A percentile compares a stretch with the other conserved stretches of the same genome.
These are phyloP conservation scores for Cydonia oblonga DNA, from an alignment of 331 rosid genomes.

Conservation along the genomic window DNA sequence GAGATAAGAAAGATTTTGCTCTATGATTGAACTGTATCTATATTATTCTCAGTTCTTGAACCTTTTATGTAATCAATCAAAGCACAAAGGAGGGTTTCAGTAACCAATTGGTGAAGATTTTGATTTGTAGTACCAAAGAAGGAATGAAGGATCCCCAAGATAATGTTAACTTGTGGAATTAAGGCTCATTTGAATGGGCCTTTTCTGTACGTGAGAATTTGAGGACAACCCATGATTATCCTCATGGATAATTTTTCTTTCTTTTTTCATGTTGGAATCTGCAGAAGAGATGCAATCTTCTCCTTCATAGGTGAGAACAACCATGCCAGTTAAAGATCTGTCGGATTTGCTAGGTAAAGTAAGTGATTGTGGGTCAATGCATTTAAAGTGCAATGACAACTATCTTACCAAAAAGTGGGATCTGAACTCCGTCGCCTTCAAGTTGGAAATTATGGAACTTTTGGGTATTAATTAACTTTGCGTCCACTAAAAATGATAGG, in stretches of 20 bases:
- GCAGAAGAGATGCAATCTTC: background rate
- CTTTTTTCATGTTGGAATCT: background rate
- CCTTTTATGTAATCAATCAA: background rate
- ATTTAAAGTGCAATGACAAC: background rate
- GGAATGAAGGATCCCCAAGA: background rate
- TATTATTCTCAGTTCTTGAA: background rate
- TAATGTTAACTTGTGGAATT: background rate
- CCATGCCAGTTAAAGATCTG: background rate
- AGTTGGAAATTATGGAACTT: background rate
- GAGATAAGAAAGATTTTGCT: background rate
- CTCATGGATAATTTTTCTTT: background rate
- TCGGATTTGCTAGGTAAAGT: too few species aligned
- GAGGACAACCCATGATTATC: background rate
- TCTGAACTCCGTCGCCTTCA: background rate
- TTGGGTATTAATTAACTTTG: background rate
- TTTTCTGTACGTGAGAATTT: background rate
- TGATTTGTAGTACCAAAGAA: background rate
- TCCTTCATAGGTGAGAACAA: background rate
- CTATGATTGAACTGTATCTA: background rate
- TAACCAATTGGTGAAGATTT: background rate
- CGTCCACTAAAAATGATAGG: background rate
- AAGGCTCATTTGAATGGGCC: background rate
- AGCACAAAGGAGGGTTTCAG: background rate
- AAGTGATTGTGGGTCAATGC: too few species aligned
- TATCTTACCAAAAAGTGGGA: background rate